Evolutionary conservation across 495 filamentous ascomycete species (phyloP), one percentile per base, ranked within the genome.

Genomic region (Hypoxylon trugodes): DNA sequence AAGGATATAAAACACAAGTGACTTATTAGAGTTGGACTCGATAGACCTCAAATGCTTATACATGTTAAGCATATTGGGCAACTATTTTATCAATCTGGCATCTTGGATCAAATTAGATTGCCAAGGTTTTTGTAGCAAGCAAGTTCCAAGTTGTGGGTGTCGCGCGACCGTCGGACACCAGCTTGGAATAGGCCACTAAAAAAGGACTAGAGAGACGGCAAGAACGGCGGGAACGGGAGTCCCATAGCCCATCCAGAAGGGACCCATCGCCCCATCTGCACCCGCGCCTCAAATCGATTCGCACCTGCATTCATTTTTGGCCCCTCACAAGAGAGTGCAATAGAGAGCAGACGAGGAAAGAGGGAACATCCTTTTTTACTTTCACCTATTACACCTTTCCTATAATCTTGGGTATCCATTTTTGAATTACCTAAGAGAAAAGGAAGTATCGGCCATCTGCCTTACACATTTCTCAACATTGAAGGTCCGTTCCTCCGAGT

Each of bases 221-320:
- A 66, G 64, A n/a, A 57, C 22, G 52, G 59, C 64, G 64, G 64
- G 64, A 66, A 56, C 64, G 64, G 64, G 64, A 66, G 57, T 56
- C 51, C 64, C 64, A 66, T 58, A n/a, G n/a, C n/a, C n/a, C n/a
- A n/a, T n/a, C n/a, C 38, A 21, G 30, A 36, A 30, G 10, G 46
- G 57, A 58, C 40, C 64, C 64, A 66, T 66, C 57, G 57, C 57
- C 64, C 64, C 64, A 66, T 66, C 57, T 61, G 32, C 63, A 60
- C 37, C 51, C 51, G 40, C 64, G 50, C 57, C 64, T 56, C 45
- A n/a, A n/a, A 28, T 42, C 46, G 1, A 50, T 35, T 42, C 28
- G 50, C 26, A 61, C 36, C 49, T 46, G 57, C 58, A 61, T 52
- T 24, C 51, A 43, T 42, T 55, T 50, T 37, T 12, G 13, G 22